phyloP scores from a whole-genome alignment of 768 basidiomycete species.

The Leccinum truebloodii region DNA sequence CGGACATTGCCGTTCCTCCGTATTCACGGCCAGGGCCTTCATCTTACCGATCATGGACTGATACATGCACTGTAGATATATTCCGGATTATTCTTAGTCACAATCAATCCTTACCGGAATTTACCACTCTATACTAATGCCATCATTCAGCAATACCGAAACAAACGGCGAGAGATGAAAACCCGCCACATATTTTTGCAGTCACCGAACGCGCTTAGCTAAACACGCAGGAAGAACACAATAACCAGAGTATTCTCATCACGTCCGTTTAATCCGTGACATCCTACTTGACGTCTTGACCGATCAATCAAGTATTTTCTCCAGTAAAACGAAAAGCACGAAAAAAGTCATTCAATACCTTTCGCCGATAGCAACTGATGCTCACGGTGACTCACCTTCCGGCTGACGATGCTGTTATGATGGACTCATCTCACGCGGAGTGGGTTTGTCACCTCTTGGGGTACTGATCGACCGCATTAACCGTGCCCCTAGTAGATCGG shows the following conservation, averaged over 20 bases:
- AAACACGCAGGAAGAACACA: conserved; percentile 95
- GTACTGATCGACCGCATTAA: conserved; percentile 94
- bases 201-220: conserved; percentile 98
- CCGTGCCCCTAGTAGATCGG: conserved; percentile 76
- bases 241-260: conserved; percentile 97
- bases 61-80: conserved; percentile 63
- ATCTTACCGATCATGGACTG: conserved; percentile 9
- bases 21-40: conserved; percentile 25
- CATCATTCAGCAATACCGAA: conserved; percentile 88
- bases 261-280: conserved; percentile 60
- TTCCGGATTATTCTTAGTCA: conserved; percentile 95
- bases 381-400: conserved; percentile 43
- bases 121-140: conserved; percentile 89
- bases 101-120: conserved; percentile 94
- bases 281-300: conserved; percentile 6
- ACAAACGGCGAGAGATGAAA: conserved; percentile 81
- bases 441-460: conserved; percentile 85
- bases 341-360: conserved; percentile 99
- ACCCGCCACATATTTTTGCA: conserved; percentile 95
- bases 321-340: conserved; percentile 98
- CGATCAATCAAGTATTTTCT: conserved; percentile 6
- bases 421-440: conserved; percentile 67
- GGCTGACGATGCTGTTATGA: too few relatives aligned
- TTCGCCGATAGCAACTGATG: conserved; percentile 90
- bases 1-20: conserved; percentile 6